Percentiles rank a stretch among this genome's conserved stretches.
These are phyloP conservation scores for Botryotinia calthae DNA, from an alignment of 2,329 filamentous ascomycete species.

Conservation along the genomic window DNA sequence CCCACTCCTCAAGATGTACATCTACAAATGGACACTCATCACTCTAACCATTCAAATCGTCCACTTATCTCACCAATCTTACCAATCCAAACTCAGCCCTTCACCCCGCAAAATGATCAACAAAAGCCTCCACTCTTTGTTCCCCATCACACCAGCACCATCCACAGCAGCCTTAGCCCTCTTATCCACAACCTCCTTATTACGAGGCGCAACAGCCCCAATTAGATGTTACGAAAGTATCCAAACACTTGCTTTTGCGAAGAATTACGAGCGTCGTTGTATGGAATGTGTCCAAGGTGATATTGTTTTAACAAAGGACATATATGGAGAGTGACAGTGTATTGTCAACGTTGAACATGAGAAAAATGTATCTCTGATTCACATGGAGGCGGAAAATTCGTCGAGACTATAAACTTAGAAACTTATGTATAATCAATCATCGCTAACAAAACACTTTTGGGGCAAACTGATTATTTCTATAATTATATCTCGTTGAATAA, in stretches of 20 bases:
- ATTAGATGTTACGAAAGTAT: not conserved
- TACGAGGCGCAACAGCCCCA: conserved; percentile 3
- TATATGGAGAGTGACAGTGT: not conserved
- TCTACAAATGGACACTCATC: not conserved
- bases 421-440: not conserved
- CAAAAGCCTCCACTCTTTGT: not conserved
- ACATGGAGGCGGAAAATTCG: not conserved
- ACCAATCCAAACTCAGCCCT: not conserved
- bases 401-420: not conserved
- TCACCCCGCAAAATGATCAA: not conserved
- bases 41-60: not conserved
- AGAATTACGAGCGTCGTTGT: not conserved
- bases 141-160: not conserved
- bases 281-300: not conserved
- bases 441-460: not conserved
- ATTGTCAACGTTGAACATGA: not conserved
- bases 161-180: not conserved
- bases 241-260: not conserved
- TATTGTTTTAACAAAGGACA: not conserved
- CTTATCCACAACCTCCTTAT: not conserved
- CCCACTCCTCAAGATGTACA: not conserved
- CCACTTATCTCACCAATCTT: not conserved
- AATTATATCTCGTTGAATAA: not conserved
- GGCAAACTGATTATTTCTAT: not conserved
- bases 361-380: not conserved